A percentile compares a stretch with the other conserved stretches of the same genome.
Evolutionary conservation across 2,329 filamentous ascomycete genomes (phyloP).

Genomic region (Tolypocladium amazonense): DNA sequence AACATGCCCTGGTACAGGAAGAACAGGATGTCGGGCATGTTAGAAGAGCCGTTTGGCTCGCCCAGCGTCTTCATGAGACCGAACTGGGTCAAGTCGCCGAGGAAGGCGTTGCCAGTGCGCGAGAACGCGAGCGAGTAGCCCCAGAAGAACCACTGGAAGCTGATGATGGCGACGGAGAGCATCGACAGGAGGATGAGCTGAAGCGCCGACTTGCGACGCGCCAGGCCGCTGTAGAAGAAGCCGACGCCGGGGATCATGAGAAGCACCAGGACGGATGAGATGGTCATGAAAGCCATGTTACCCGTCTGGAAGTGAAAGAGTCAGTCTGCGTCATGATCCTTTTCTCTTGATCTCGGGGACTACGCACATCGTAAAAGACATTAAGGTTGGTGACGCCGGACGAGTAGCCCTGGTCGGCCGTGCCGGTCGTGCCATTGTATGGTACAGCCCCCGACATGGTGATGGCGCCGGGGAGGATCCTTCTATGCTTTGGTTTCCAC

Average conservation of each 20-base stretch:
- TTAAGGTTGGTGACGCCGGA: conserved; percentile 59
- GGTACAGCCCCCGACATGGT: conserved; percentile 16
- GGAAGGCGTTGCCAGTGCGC: conserved; percentile 65
- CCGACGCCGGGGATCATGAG: conserved; percentile 92
- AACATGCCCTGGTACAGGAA: conserved; percentile 86
- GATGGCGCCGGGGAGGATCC: background rate
- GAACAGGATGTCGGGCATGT: conserved; percentile 74
- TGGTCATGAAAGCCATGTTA: conserved; percentile 73
- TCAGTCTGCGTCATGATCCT: background rate
- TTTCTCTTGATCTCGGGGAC: background rate
- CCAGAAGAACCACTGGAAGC: conserved; percentile 96
- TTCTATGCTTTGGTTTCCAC: background rate
- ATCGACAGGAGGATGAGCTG: conserved; percentile 79
- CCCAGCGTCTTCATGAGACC: conserved; percentile 70
- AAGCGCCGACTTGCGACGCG: conserved; percentile 78
- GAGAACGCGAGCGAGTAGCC: conserved; percentile 82
- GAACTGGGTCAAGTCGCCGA: conserved; percentile 73
- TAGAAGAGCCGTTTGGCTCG: conserved; percentile 59
- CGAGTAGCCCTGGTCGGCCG: conserved; percentile 41
- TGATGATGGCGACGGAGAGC: conserved; percentile 68
- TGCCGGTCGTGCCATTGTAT: conserved; percentile 41
- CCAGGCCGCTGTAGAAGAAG: conserved; percentile 89
- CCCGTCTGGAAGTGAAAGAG: conserved; percentile 46
- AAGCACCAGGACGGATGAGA: conserved; percentile 67
- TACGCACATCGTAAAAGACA: conserved; percentile 66